Evolutionary conservation across 208 protist species (phyloP).

Genomic region (Trypanosoma theileri): DNA sequence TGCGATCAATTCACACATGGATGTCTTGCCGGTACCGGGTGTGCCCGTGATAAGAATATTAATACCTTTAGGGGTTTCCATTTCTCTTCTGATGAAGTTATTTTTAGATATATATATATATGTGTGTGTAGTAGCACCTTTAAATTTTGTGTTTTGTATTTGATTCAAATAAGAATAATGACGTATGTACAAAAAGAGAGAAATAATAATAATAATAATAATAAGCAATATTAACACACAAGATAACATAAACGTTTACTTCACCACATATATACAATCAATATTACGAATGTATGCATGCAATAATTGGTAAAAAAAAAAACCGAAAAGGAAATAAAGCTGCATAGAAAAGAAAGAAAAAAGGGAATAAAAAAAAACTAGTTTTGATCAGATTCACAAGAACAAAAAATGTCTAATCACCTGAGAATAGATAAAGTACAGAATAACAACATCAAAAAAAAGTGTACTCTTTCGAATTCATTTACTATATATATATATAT

Average conservation of each 20-base stretch:
- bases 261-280: too few species aligned
- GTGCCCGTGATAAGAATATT: conserved; percentile 96
- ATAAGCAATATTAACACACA: too few species aligned
- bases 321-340: too few species aligned
- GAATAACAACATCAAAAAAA: conserved; percentile 6
- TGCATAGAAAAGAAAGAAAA: neutral
- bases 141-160: neutral
- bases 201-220: too few species aligned
- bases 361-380: conserved; percentile 19
- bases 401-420: too few species aligned
- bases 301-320: too few species aligned
- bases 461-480: neutral
- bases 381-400: conserved; percentile 5
- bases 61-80: conserved; percentile 71
- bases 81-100: conserved; percentile 8
- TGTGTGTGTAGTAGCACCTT: too few species aligned
- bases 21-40: conserved; percentile 97
- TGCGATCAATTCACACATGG: conserved; percentile 77
- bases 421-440: neutral
- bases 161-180: too few species aligned
- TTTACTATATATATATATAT: neutral
- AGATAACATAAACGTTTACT: too few species aligned
- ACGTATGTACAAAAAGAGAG: too few species aligned
- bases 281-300: too few species aligned
- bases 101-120: too few species aligned